These are phyloP conservation scores for Phaeodactylum tricornutum DNA, from an alignment of 108 stramenopile genomes.

Conservation along the genomic window DNA sequence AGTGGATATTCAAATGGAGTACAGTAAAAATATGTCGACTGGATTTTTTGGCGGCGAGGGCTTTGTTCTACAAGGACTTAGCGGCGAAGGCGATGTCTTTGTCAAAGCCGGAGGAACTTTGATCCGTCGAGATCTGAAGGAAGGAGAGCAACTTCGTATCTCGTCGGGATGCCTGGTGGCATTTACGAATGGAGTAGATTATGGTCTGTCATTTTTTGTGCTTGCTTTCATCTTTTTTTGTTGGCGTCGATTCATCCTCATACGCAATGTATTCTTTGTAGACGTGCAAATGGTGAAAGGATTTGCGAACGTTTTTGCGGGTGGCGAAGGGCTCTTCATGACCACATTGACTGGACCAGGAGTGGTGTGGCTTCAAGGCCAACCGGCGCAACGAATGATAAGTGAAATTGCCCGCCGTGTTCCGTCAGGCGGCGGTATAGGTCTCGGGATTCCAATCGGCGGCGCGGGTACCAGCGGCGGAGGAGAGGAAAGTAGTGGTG, in stretches of 20 bases:
- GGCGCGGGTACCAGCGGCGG: constrained; percentile 52
- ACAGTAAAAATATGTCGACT: constrained; percentile 57
- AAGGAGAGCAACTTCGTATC: constrained; percentile 70
- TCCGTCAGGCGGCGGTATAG: constrained; percentile 69
- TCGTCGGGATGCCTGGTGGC: constrained; percentile 80
- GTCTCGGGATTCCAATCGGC: constrained; percentile 63
- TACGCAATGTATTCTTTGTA: background rate
- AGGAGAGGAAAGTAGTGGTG: constrained; percentile 11
- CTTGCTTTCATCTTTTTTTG: background rate
- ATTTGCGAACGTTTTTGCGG: constrained; percentile 85
- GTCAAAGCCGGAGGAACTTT: constrained; percentile 82
- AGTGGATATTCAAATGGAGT: constrained; percentile 80
- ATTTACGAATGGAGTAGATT: constrained; percentile 65
- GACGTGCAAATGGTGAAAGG: constrained; percentile 79
- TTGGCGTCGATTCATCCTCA: too few relatives aligned
- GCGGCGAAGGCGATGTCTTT: constrained; percentile 80
- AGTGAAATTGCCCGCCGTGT: constrained; percentile 80
- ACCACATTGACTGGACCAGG: constrained; percentile 89
- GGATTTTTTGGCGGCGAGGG: constrained; percentile 94
- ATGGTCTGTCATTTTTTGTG: constrained; percentile 19
- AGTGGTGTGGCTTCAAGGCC: constrained; percentile 79
- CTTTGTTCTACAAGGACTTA: constrained; percentile 80
- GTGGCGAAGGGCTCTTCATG: constrained; percentile 87
- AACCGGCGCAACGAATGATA: constrained; percentile 74
- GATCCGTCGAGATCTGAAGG: constrained; percentile 60